Conservation (phyloP, 345 rosid species). For the Lumnitzera racemosa region DNA sequence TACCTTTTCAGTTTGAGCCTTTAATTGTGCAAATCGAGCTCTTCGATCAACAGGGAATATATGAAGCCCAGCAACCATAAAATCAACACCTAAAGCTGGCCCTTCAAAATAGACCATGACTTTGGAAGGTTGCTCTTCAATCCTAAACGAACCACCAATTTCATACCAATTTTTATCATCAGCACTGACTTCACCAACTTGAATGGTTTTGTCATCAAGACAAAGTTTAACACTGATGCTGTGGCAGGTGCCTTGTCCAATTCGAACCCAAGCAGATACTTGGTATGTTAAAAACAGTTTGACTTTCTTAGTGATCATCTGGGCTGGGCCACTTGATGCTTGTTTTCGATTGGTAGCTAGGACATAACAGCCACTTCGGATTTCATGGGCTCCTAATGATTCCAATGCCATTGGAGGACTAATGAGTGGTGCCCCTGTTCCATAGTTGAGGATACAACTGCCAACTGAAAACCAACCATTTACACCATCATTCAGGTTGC, state of each 20-base stretch:
- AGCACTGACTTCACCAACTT: constrained; percentile 71
- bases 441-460: constrained; percentile 47
- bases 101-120: constrained; percentile 75
- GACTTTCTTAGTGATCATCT: constrained; percentile 61
- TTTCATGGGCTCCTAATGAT: constrained; percentile 46
- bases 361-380: constrained; percentile 59
- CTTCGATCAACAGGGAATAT: constrained; percentile 56
- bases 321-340: constrained; percentile 91
- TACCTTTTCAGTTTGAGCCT: constrained; percentile 59
- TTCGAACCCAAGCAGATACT: constrained; percentile 74
- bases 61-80: constrained; percentile 73
- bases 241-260: constrained; percentile 46
- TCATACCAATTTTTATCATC: constrained; percentile 69
- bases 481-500: constrained; percentile 45
- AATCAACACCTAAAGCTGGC: constrained; percentile 62
- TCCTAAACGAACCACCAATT: constrained; percentile 73
- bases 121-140: constrained; percentile 67
- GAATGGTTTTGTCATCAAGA: constrained; percentile 69
- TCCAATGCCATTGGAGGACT: constrained; percentile 67
- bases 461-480: constrained; percentile 82
- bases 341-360: constrained; percentile 60
- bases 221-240: constrained; percentile 68
- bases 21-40: constrained; percentile 50
- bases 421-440: constrained; percentile 62
- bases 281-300: constrained; percentile 69